Conservation (phyloP, 441 rosid species). For the Gossypium armourianum region DNA sequence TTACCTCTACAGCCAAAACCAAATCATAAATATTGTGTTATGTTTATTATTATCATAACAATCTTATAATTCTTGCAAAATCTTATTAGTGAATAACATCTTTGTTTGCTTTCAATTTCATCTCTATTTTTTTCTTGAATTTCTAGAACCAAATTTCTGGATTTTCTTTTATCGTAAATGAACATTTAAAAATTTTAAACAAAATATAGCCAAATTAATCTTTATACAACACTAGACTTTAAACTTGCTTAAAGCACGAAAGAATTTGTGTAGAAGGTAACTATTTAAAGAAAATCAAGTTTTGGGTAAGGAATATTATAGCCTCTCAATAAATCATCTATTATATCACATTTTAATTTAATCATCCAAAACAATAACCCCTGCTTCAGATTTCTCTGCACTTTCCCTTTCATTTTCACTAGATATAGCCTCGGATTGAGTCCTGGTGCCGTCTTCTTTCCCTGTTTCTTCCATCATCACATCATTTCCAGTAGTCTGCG, state of each 20-base stretch:
- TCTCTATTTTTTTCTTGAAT: neutral
- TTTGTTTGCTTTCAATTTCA: neutral
- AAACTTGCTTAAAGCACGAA: neutral
- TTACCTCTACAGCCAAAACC: neutral
- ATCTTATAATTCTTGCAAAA: neutral
- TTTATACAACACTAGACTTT: neutral
- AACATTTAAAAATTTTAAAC: neutral
- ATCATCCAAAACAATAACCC: conserved; percentile 32
- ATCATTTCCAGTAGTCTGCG: neutral
- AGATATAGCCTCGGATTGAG: neutral
- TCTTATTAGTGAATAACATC: neutral
- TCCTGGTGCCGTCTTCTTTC: neutral
- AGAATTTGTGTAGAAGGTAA: neutral
- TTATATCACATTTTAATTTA: conserved; percentile 10
- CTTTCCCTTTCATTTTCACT: neutral
- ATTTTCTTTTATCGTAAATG: neutral
- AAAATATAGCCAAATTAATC: neutral
- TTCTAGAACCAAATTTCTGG: neutral
- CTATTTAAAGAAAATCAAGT: neutral
- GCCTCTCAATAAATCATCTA: neutral
- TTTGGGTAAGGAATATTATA: neutral
- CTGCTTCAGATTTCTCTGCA: conserved; percentile 2
- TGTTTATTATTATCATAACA: neutral
- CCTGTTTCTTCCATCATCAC: neutral
- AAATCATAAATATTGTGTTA: neutral